Conservation (phyloP, 176 grass and related monocot species). For the Secale cereale region DNA sequence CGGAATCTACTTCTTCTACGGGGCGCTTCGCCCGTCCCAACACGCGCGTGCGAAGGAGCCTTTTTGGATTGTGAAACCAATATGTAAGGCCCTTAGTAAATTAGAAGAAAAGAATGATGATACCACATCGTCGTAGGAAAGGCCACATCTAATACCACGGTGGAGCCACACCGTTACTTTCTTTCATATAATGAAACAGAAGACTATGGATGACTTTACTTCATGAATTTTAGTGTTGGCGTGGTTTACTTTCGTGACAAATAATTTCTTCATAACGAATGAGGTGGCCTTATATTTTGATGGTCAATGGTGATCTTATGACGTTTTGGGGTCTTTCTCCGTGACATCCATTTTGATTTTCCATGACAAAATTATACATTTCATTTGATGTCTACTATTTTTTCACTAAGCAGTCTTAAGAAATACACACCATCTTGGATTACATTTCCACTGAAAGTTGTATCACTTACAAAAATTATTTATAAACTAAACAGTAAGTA, state of each 20-base stretch:
- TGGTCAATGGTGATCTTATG: background rate
- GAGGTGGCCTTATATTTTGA: background rate
- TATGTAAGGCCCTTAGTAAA: background rate
- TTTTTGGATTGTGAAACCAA: background rate
- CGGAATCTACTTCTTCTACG: too few species aligned
- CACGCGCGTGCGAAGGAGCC: too few species aligned
- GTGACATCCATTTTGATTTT: background rate
- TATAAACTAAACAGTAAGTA: too few species aligned
- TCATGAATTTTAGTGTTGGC: background rate
- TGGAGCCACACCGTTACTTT: background rate
- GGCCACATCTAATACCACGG: background rate
- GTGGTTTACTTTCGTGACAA: background rate
- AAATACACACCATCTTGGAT: too few species aligned
- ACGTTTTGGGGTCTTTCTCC: background rate
- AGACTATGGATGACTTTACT: background rate
- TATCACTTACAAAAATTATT: too few species aligned
- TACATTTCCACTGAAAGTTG: too few species aligned
- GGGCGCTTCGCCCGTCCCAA: too few species aligned
- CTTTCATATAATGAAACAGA: background rate
- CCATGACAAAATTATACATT: background rate
- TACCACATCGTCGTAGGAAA: background rate
- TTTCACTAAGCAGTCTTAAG: too few species aligned
- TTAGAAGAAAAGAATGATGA: background rate
- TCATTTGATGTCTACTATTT: too few species aligned
- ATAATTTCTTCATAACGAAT: background rate